Evolutionary conservation across 108 stramenopile genomes (phyloP), one percentile per base, ranked within the genome.

Genomic region (Fragilaria crotonensis): DNA sequence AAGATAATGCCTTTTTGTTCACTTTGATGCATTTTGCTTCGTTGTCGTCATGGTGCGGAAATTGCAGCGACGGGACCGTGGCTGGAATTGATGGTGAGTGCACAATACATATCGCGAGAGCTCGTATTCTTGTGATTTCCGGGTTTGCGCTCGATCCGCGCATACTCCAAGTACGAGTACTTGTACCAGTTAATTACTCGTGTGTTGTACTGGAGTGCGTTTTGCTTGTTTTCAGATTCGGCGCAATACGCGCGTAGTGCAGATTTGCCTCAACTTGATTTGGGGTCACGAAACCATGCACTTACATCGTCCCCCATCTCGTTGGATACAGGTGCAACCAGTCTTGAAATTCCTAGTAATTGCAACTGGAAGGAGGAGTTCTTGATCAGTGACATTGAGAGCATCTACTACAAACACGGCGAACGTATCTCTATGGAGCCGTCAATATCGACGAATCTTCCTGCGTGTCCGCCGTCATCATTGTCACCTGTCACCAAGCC

Each of bases 1-100:
- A 25, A 23, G 68, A 62, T 36, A 45, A 58, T 23, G n/a, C 22
- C 3, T 64, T 50, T 50, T 19, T 50, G 7, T n/a, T 50, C 7
- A 21, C 22, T n/a, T 22, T 50, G 49, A 7, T 21, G 5, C 22
- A 21, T n/a, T 50, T 50, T 19, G 18, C 19, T 7, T 50, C n/a
- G 19, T 22, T 50, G 49, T 50, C 49, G 9, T n/a, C 49, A 7
- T 7, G 5, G 20, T n/a, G n/a, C n/a, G n/a, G n/a, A n/a, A n/a
- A 17, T n/a, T 50, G 18, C 49, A 21, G 7, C 22, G 19, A 50
- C 22, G n/a, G 4, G n/a, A 26, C 22, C 46, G 2, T 26, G 27
- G 45, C 23, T 21, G 31, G 27, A 30, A 30, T 14, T 41, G 14
- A 23, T 26, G 44, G 25, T 59, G 25, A 11, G 45, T 45, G 5